phyloP scores from a whole-genome alignment of 805 yeast genomes.

The Schizosaccharomyces pombe region DNA sequence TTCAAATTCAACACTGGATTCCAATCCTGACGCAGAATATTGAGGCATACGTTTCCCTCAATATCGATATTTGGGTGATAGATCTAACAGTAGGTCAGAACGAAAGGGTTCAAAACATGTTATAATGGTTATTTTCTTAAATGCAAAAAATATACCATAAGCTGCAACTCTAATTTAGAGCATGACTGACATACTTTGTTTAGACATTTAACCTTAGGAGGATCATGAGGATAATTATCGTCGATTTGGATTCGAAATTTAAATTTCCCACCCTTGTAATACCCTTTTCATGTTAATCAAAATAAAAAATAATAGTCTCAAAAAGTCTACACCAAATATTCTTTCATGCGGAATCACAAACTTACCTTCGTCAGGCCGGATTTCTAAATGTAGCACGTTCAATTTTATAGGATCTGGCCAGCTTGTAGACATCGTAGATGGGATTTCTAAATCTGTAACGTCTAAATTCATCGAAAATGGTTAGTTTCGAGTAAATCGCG shows the following conservation, averaged over 20 bases:
- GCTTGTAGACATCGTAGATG: slow-evolving; percentile 28
- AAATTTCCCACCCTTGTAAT: slow-evolving; percentile 46
- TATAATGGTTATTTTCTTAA: neutral
- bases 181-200: slow-evolving; percentile 11
- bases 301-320: neutral
- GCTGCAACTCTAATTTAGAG: neutral
- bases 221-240: slow-evolving; percentile 68
- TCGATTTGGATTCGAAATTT: slow-evolving; percentile 40
- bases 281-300: slow-evolving; percentile 8
- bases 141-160: slow-evolving; percentile 21
- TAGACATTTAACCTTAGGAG: slow-evolving; percentile 35
- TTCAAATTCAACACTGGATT: slow-evolving; percentile 71
- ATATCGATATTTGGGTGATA: slow-evolving; percentile 87
- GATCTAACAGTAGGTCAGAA: slow-evolving; percentile 21
- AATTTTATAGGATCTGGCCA: slow-evolving; percentile 33
- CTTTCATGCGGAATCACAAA: neutral
- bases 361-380: slow-evolving; percentile 45
- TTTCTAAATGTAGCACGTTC: slow-evolving; percentile 33
- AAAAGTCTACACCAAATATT: neutral
- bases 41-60: slow-evolving; percentile 77
- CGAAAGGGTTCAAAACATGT: neutral
- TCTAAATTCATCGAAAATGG: slow-evolving; percentile 16
- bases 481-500: neutral
- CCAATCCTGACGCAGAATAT: slow-evolving; percentile 88
- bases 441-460: slow-evolving; percentile 43